phyloP scores from a whole-genome alignment of 2,329 filamentous ascomycete species.

The Sporothrix pallida region DNA sequence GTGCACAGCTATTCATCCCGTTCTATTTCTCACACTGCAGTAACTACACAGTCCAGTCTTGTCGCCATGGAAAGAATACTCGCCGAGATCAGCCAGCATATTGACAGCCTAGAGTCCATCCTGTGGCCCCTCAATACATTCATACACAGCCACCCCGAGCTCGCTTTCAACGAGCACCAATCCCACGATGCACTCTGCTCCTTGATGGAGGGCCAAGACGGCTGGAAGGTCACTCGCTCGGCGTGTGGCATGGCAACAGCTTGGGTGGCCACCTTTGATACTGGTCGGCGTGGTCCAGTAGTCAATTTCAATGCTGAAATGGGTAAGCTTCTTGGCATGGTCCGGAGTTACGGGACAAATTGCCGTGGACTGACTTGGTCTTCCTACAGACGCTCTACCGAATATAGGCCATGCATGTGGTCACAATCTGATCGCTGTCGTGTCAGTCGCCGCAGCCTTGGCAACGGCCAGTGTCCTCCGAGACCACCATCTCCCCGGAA shows the following conservation, averaged over 20 bases:
- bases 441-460: constrained; percentile 9
- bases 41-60: too few relatives aligned
- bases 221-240: neutral
- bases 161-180: constrained; percentile 24
- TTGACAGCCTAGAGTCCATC: neutral
- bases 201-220: neutral
- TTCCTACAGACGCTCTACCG: constrained; percentile 7
- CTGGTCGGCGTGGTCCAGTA: neutral
- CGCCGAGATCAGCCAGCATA: neutral
- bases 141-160: constrained; percentile 23
- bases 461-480: neutral
- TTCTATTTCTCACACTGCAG: too few relatives aligned
- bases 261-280: neutral
- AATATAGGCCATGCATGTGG: constrained; percentile 17
- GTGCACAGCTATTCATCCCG: neutral
- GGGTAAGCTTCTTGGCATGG: neutral
- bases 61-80: neutral
- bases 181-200: neutral
- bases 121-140: constrained; percentile 18
- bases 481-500: constrained; percentile 6
- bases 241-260: constrained; percentile 8
- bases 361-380: neutral
- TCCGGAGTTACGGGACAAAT: neutral
- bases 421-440: constrained; percentile 26
- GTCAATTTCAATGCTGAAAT: constrained; percentile 17